Base-by-base conservation (phyloP, 1,139 yeast species). In the Geotrichum macrosporum region DNA sequence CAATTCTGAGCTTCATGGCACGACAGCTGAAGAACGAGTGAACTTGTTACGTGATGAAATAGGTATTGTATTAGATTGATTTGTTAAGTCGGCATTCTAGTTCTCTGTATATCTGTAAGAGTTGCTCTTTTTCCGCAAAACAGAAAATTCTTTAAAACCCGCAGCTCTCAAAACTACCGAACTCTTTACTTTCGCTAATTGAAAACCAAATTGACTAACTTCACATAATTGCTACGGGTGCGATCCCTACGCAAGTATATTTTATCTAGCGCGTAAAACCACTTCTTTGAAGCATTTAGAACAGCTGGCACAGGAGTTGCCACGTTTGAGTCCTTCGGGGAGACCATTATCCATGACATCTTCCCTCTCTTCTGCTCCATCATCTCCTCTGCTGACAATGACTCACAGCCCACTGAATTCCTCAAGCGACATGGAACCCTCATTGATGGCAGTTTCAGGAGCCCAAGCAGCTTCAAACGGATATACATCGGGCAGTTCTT, bases 291-390 rank as follows among this genome's bases (percentile, higher is more conserved):
- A 44, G 18, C 48, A 48, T 20, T 33, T 50, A 10, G 49, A 48
- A 29, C 51, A 47, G 32, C 41, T 48, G 10, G 53, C 51, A 8
- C 51, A 47, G 19, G 51, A 50, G 20, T 30, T 50, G 24, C 50
- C 51, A 15, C 37, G 41, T 2, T 39, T 50, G 6, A 42, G 47
- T 18, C 42, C 41, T 8, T 37, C 50, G 12, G 38, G 48, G 16
- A 19, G 46, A 15, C 49, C 49, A 22, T 20, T 41, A 15, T 35
- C 45, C 9, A 42, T 46, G 46, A 30, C 49, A 15, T 46, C 49
- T 15, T 39, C 48, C 5, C 35, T 39, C 41, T 46, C 49, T 8
- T 46, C 49, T 5, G 43, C 33, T 5, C 49, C 49, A 2, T 36
- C 46, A 3, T 41, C 49, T 9, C 49, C 49, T 19, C 30, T 39